A percentile compares a stretch with the other conserved stretches of the same genome.
These are phyloP conservation scores for Lachnellula cervina DNA, from an alignment of 2,329 filamentous ascomycete species.

Conservation along the genomic window DNA sequence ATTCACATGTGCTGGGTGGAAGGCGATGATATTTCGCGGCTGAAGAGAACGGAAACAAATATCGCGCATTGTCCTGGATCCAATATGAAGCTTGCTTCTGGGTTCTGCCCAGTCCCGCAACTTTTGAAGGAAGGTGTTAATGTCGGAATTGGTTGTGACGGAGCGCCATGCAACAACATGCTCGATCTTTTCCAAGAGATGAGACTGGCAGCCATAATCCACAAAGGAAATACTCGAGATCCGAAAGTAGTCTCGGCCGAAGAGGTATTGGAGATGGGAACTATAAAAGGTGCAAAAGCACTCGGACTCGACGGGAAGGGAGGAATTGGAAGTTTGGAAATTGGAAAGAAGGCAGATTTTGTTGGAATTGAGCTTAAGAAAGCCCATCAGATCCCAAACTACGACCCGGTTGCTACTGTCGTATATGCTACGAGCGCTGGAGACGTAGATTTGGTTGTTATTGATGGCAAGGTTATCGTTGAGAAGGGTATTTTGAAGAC, in stretches of 20 bases:
- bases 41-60: slow-evolving; percentile 5
- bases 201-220: slow-evolving; percentile 8
- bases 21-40: neutral
- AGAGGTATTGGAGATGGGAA: slow-evolving; percentile 33
- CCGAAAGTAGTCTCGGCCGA: slow-evolving; percentile 6
- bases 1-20: slow-evolving; percentile 10
- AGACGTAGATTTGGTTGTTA: slow-evolving; percentile 8
- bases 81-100: slow-evolving; percentile 9
- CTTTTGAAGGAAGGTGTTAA: slow-evolving; percentile 7
- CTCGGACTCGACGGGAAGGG: slow-evolving; percentile 1
- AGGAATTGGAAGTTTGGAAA: slow-evolving; percentile 33
- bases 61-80: slow-evolving; percentile 11
- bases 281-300: slow-evolving; percentile 15
- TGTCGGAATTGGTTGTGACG: slow-evolving; percentile 6
- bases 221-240: slow-evolving; percentile 4
- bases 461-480: slow-evolving; percentile 9
- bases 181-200: slow-evolving; percentile 12
- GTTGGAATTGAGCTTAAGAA: slow-evolving; percentile 43
- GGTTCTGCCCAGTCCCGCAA: slow-evolving; percentile 4
- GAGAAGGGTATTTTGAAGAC: slow-evolving; percentile 2
- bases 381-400: slow-evolving; percentile 2
- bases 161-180: slow-evolving; percentile 12
- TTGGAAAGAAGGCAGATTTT: slow-evolving; percentile 52
- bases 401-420: slow-evolving; percentile 7
- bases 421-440: slow-evolving; percentile 5